Evolutionary conservation across 495 filamentous ascomycete genomes (phyloP).

Genomic region (Hypoxylon trugodes): DNA sequence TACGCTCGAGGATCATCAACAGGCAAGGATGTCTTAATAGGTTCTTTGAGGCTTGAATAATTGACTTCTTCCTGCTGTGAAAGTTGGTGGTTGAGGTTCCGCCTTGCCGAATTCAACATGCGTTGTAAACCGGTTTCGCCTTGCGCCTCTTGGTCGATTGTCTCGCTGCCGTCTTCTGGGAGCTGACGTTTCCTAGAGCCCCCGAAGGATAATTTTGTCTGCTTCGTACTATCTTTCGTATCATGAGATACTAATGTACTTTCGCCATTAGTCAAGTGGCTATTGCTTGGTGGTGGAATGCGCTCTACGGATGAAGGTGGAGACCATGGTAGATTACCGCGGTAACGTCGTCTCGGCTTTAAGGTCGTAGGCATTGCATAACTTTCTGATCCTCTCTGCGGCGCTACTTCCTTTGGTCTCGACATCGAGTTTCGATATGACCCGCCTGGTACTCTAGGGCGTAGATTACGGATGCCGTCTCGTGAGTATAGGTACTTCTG

Average conservation of each 20-base stretch:
- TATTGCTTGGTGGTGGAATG: background rate
- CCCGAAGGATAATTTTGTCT: constrained; percentile 38
- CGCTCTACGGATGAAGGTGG: constrained; percentile 36
- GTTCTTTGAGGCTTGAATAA: constrained; percentile 20
- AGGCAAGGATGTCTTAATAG: constrained; percentile 43
- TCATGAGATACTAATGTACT: background rate
- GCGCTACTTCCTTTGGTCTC: constrained; percentile 5
- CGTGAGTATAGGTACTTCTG: constrained; percentile 12
- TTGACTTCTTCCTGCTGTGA: constrained; percentile 5
- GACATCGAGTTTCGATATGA: constrained; percentile 40
- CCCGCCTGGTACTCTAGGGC: constrained; percentile 28
- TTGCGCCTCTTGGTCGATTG: background rate
- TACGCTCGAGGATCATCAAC: constrained; percentile 51
- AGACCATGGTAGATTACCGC: constrained; percentile 31
- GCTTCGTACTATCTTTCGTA: constrained; percentile 32
- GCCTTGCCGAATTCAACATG: background rate
- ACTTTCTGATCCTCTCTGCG: background rate
- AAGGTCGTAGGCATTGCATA: background rate
- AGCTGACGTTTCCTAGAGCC: constrained; percentile 3
- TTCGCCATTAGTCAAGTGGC: background rate
- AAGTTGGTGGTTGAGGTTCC: constrained; percentile 2
- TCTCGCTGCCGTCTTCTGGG: background rate
- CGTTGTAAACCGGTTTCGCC: background rate
- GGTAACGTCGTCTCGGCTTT: constrained; percentile 14
- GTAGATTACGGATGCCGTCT: background rate